phyloP scores from a whole-genome alignment of 2,329 filamentous ascomycete genomes.

The Botrytis hyacinthi region DNA sequence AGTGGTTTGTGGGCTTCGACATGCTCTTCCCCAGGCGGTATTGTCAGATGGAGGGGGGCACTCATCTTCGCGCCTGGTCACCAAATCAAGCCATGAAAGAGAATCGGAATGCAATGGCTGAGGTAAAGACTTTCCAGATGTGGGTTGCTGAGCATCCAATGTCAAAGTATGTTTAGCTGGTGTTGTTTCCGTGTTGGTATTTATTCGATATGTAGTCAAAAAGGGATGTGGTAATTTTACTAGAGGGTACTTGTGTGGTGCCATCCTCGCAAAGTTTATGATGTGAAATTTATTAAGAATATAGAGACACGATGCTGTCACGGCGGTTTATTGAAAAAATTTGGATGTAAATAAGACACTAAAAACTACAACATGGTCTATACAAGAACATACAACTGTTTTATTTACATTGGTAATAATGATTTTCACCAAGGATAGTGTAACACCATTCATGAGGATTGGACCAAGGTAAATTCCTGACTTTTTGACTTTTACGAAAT shows the following conservation, averaged over 20 bases:
- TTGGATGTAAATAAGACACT: background rate
- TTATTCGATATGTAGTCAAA: slow-evolving; percentile 29
- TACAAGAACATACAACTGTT: background rate
- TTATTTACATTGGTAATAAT: background rate
- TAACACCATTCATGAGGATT: background rate
- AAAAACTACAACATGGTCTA: background rate
- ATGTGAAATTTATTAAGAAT: background rate
- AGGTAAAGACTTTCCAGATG: slow-evolving; percentile 21
- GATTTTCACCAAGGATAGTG: slow-evolving; percentile 3
- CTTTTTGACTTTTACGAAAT: background rate
- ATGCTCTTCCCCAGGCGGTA: slow-evolving; percentile 40
- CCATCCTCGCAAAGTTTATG: background rate
- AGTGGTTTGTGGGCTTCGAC: slow-evolving; percentile 37
- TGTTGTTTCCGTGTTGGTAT: slow-evolving; percentile 19
- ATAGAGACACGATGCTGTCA: background rate
- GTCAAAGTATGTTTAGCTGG: slow-evolving; percentile 24
- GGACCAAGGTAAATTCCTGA: background rate
- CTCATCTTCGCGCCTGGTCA: slow-evolving; percentile 27
- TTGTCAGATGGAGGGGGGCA: slow-evolving; percentile 38
- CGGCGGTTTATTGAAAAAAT: background rate
- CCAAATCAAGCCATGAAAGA: slow-evolving; percentile 36
- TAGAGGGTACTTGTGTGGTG: slow-evolving; percentile 25
- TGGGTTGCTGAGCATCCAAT: slow-evolving; percentile 21
- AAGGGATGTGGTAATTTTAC: slow-evolving; percentile 29
- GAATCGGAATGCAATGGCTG: slow-evolving; percentile 37